These are phyloP conservation scores for Metschnikowia kofuensis DNA, from an alignment of 805 yeast species.

Conservation along the genomic window DNA sequence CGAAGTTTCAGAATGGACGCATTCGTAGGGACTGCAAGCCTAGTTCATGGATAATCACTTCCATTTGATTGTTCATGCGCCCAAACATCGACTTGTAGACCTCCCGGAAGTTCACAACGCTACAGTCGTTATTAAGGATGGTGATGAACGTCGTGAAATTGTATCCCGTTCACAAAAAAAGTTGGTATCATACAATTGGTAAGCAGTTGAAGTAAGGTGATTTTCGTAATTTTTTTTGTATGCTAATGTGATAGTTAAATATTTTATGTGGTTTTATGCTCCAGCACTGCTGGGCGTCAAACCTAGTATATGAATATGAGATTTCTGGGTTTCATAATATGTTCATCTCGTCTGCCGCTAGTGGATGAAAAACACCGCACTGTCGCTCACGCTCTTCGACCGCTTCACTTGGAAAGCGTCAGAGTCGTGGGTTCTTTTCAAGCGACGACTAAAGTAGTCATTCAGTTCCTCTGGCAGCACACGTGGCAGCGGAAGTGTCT, in stretches of 20 bases:
- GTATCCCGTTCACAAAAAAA: no score
- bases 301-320: background rate
- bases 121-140: no score
- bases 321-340: background rate
- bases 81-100: no score
- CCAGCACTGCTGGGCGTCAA: constrained; percentile 4
- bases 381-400: constrained; percentile 11
- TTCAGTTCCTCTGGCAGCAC: constrained; percentile 17
- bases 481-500: constrained; percentile 18
- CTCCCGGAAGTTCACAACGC: no score
- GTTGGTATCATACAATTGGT: background rate
- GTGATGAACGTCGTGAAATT: no score
- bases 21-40: no score
- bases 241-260: constrained; percentile 5
- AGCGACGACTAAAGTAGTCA: constrained; percentile 4
- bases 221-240: constrained; percentile 4
- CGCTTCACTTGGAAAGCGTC: constrained; percentile 12
- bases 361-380: constrained; percentile 15
- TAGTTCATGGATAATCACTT: no score
- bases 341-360: background rate
- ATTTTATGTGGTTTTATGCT: background rate
- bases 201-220: background rate
- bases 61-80: no score
- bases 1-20: no score
- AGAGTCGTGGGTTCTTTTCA: constrained; percentile 8